A percentile compares a stretch with the other conserved stretches of the same genome.
phyloP scores from a whole-genome alignment of 192 early-diverging fungal genomes.

The Coemansia sp. region DNA sequence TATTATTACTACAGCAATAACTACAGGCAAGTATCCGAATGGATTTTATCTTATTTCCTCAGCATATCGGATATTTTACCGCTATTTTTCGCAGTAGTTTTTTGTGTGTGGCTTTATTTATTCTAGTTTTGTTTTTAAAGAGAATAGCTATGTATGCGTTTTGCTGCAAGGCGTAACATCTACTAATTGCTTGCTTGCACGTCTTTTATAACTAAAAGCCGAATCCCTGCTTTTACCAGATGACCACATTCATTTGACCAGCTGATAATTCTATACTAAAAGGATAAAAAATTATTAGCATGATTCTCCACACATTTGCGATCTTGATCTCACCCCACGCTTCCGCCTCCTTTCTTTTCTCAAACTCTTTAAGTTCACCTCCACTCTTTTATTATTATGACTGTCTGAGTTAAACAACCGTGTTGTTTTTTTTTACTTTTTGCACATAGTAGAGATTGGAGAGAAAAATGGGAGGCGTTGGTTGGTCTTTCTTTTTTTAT shows the following conservation, averaged over 20 bases:
- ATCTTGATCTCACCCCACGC: background rate
- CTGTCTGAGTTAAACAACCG: background rate
- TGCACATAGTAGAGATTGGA: no score
- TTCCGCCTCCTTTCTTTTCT: background rate
- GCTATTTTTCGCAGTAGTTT: background rate
- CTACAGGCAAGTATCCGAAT: background rate
- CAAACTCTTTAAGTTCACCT: background rate
- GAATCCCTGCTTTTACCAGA: no score
- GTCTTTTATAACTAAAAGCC: background rate
- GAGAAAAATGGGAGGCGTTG: background rate
- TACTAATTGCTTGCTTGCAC: background rate
- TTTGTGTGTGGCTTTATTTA: background rate
- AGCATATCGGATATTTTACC: background rate
- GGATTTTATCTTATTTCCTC: background rate
- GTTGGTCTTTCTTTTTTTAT: background rate
- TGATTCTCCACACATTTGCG: background rate
- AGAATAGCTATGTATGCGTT: no score
- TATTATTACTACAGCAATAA: no score
- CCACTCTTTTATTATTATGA: background rate
- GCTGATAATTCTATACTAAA: background rate
- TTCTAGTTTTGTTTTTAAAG: no score
- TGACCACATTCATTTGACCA: background rate
- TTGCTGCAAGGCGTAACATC: background rate
- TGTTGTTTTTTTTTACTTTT: background rate
- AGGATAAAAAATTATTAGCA: background rate